Percentiles rank a stretch among this genome's conserved stretches.
Conservation (phyloP, 352 stramenopile genomes). For the Phytophthora sansomeana region DNA sequence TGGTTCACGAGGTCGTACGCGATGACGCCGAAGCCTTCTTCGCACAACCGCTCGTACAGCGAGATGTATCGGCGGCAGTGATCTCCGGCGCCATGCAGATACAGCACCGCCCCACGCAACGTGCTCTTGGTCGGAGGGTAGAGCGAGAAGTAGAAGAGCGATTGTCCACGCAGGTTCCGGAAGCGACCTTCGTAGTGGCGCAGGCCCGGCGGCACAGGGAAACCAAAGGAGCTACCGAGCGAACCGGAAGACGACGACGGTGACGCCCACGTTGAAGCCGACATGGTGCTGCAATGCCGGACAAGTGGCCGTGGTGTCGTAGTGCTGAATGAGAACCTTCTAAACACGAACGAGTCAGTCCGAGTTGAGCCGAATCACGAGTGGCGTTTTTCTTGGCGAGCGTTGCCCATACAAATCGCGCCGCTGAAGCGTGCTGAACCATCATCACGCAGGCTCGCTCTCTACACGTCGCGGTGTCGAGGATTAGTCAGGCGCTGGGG, state of each 20-base stretch:
- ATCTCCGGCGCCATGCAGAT: constrained; percentile 50
- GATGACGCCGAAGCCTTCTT: constrained; percentile 47
- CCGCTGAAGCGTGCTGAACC: constrained; percentile 19
- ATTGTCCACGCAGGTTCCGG: constrained; percentile 42
- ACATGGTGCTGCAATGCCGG: constrained; percentile 3
- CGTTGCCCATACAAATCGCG: no score
- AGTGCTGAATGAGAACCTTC: not conserved
- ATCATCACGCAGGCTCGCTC: constrained; percentile 4
- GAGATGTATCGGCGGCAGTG: constrained; percentile 51
- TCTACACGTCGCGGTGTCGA: constrained; percentile 21
- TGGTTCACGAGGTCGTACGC: constrained; percentile 55
- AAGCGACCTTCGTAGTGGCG: constrained; percentile 41
- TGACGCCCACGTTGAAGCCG: constrained; percentile 15
- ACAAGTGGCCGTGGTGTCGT: not conserved
- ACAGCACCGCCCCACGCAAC: constrained; percentile 53
- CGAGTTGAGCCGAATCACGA: constrained; percentile 24
- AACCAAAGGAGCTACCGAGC: constrained; percentile 20
- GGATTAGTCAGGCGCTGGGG: not conserved
- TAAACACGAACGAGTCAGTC: constrained; percentile 23
- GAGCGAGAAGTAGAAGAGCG: constrained; percentile 48
- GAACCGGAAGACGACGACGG: constrained; percentile 18
- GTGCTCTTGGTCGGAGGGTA: constrained; percentile 29
- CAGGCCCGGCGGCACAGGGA: constrained; percentile 39
- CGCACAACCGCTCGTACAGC: constrained; percentile 51
- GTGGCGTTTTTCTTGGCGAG: no score